phyloP scores from a whole-genome alignment of 2,329 filamentous ascomycete species.

The Penicillium freii region DNA sequence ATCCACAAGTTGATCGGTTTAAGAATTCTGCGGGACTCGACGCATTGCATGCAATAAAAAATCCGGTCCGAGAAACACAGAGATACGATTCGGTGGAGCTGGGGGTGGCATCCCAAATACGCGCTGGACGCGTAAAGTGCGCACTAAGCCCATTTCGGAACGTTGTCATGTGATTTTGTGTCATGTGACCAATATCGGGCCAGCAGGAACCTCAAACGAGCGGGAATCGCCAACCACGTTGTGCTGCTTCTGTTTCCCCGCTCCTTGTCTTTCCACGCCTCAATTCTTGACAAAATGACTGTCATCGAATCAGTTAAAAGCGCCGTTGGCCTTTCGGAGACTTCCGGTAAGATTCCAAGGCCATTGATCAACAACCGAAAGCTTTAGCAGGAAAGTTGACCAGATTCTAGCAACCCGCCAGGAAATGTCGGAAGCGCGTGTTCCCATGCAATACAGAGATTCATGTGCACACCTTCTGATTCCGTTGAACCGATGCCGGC shows the following conservation, averaged over 20 bases:
- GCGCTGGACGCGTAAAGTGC: constrained; percentile 44
- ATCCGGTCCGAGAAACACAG: constrained; percentile 23
- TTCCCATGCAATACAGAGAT: constrained; percentile 90
- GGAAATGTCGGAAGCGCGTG: constrained; percentile 87
- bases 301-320: constrained; percentile 50
- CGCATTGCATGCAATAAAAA: constrained; percentile 18
- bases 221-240: constrained; percentile 30
- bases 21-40: constrained; percentile 14
- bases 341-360: constrained; percentile 34
- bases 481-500: constrained; percentile 90
- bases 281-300: constrained; percentile 41
- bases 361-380: constrained; percentile 24
- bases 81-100: constrained; percentile 33
- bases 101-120: constrained; percentile 30
- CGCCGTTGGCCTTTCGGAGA: constrained; percentile 46
- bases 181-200: constrained; percentile 25
- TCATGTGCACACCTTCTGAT: constrained; percentile 93
- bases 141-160: constrained; percentile 23
- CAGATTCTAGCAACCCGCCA: constrained; percentile 54
- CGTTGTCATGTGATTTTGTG: constrained; percentile 13
- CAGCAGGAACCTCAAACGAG: constrained; percentile 30
- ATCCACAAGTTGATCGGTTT: constrained; percentile 14
- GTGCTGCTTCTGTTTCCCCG: constrained; percentile 19
- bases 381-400: constrained; percentile 18
- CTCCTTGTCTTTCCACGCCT: constrained; percentile 16